phyloP scores from a whole-genome alignment of 352 stramenopile species.

The Phytophthora syringae region DNA sequence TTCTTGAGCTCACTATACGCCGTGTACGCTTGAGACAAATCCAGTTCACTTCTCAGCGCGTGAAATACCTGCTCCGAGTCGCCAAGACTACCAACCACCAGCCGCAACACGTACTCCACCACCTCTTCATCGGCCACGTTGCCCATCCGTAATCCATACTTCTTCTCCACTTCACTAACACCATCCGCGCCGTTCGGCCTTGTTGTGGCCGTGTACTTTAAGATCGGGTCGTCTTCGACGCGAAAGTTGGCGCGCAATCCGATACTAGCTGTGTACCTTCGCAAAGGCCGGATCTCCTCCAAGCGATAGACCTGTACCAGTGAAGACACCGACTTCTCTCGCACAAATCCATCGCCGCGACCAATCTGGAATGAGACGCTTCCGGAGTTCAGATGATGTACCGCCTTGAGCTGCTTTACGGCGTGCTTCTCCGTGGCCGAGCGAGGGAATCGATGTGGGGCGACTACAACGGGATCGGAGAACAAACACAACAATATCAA shows the following conservation, averaged over 20 bases:
- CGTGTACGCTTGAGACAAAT: constrained; percentile 44
- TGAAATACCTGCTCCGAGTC: too few relatives aligned
- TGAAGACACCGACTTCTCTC: constrained; percentile 21
- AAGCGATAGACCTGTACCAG: constrained; percentile 27
- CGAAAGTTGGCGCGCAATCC: constrained; percentile 49
- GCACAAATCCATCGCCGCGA: constrained; percentile 14
- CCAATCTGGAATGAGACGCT: constrained; percentile 27
- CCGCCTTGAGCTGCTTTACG: constrained; percentile 15
- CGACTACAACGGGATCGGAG: constrained; percentile 8
- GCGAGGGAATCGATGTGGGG: constrained; percentile 9
- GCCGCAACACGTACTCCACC: constrained; percentile 44
- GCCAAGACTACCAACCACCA: constrained; percentile 40
- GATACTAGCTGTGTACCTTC: constrained; percentile 44
- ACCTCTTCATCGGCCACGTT: constrained; percentile 48
- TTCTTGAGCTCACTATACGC: constrained; percentile 51
- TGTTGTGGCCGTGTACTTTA: constrained; percentile 69
- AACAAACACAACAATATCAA: constrained; percentile 9
- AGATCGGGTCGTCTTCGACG: constrained; percentile 73
- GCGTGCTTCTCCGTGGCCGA: constrained; percentile 17
- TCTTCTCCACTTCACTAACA: constrained; percentile 17
- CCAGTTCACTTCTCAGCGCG: constrained; percentile 43
- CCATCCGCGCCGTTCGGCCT: constrained; percentile 38
- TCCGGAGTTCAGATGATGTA: neutral
- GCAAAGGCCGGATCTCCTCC: constrained; percentile 17
- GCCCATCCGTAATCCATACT: constrained; percentile 20